Base-by-base conservation (phyloP, 2,329 filamentous ascomycete genomes). In the Fusarium coicis region DNA sequence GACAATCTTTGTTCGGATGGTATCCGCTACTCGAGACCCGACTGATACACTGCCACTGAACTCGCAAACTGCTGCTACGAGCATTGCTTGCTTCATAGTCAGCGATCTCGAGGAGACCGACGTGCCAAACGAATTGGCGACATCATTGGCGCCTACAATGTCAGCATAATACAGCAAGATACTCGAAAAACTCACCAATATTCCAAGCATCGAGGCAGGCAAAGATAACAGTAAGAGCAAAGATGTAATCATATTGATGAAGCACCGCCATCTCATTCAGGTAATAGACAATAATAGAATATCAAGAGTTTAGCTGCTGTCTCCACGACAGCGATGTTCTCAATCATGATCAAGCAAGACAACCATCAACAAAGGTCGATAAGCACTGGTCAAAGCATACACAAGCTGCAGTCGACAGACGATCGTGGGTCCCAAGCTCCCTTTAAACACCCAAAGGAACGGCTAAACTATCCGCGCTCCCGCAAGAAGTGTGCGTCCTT, bases 41-140 rank as follows among this genome's bases (percentile, higher is more conserved):
- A 91, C 89, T 56, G 87, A 86, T 44, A 92, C 83, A 56, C 88
- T 85, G 37, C 90, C 90, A 19, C 85, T 79, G 73, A 92, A 89
- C 79, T 92, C 90, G 81, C 91, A 90, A 63, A 91, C 79, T 53
- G 86, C 85, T 43, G 87, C 89, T 34, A 89, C 80, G 30, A 86
- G 74, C 88, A 90, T 89, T 68, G 88, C 90, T 80, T 91, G 89
- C 66, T 87, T 76, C 79, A 91, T 88, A 21, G 88, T 87, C 59
- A 92, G 81, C 64, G 92, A 93, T 47, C 91, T 85, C 21, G 92
- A 93, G 4, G 90, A 92, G 72, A 93, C 92, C 73, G 89, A 91
- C 44, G 90, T 93, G 26, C 91, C 91, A 88, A 91, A 94, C 8
- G 91, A 89, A 84, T 93, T 94, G 81, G 92, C 92, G 65, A 93